These are phyloP conservation scores for Penicillium subrubescens DNA, from an alignment of 495 filamentous ascomycete species.

Conservation along the genomic window DNA sequence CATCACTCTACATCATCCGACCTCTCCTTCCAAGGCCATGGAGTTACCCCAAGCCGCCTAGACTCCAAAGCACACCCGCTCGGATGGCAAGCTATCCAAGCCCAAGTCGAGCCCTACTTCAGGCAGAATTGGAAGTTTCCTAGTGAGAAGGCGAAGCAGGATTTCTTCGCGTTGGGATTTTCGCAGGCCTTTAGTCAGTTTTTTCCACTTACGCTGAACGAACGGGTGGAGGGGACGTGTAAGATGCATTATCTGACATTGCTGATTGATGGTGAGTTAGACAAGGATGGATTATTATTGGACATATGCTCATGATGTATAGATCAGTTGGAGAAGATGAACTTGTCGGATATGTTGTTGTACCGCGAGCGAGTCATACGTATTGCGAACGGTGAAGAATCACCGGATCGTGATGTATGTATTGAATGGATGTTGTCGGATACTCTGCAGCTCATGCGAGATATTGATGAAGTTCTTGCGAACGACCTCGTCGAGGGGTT, in stretches of 20 bases:
- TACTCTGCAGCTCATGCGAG: conserved; percentile 13
- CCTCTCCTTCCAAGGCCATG: background rate
- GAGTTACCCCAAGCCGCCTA: conserved; percentile 12
- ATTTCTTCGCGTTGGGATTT: conserved; percentile 20
- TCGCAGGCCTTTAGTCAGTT: conserved; percentile 25
- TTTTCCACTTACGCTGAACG: conserved; percentile 21
- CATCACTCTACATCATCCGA: conserved; percentile 8
- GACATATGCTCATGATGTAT: background rate
- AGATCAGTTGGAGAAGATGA: conserved; percentile 32
- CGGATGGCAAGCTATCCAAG: conserved; percentile 23
- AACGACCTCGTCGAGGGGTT: conserved; percentile 23
- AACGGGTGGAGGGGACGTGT: conserved; percentile 22
- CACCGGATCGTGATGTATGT: conserved; percentile 9
- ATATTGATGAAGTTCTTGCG: conserved; percentile 15
- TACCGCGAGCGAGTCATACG: conserved; percentile 23
- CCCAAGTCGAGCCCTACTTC: conserved; percentile 24
- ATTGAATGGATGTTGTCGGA: conserved; percentile 27
- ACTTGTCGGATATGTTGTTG: conserved; percentile 19
- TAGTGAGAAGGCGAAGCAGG: conserved; percentile 20
- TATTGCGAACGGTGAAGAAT: conserved; percentile 9
- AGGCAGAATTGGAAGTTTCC: conserved; percentile 19
- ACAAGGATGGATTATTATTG: background rate
- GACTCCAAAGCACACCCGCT: conserved; percentile 20
- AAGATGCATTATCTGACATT: conserved; percentile 23
- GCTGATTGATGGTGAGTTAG: conserved; percentile 24